Percentiles rank a stretch among this genome's conserved stretches.
phyloP scores from a whole-genome alignment of 768 basidiomycete species.

The Pilatotrama ljubarskyi region DNA sequence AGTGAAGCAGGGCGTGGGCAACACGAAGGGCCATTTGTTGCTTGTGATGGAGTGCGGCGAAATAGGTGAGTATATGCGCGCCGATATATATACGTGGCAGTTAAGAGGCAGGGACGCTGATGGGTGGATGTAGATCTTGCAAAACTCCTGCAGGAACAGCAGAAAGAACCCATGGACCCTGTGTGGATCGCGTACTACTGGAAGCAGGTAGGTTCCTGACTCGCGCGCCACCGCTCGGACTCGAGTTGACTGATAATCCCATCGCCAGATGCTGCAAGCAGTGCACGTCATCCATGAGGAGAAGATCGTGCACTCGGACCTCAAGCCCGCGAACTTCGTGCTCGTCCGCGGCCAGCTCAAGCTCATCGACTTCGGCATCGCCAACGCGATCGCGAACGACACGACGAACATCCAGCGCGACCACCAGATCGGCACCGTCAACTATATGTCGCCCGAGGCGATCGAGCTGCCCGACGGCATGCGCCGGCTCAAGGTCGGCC shows the following conservation, averaged over 20 bases:
- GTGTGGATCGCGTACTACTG: constrained; percentile 95
- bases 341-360: constrained; percentile 93
- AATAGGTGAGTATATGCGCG: constrained; percentile 42
- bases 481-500: constrained; percentile 90
- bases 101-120: constrained; percentile 2
- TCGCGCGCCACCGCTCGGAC: not conserved
- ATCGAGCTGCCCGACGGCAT: constrained; percentile 86
- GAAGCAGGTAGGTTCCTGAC: constrained; percentile 77
- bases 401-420: constrained; percentile 98
- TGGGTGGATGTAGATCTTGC: constrained; percentile 59
- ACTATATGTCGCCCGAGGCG: constrained; percentile 99
- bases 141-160: constrained; percentile 77
- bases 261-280: constrained; percentile 87
- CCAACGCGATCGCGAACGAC: constrained; percentile 97
- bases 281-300: constrained; percentile 99
- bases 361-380: constrained; percentile 99
- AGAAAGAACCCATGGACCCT: constrained; percentile 84
- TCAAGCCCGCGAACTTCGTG: constrained; percentile 98
- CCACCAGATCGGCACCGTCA: constrained; percentile 95
- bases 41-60: constrained; percentile 98
- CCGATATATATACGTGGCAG: not conserved
- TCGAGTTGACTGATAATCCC: not conserved
- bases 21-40: constrained; percentile 72
- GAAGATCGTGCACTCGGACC: constrained; percentile 97
- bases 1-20: constrained; percentile 68